These are phyloP conservation scores for Candida broadrunensis DNA, from an alignment of 805 yeast genomes.

Conservation along the genomic window DNA sequence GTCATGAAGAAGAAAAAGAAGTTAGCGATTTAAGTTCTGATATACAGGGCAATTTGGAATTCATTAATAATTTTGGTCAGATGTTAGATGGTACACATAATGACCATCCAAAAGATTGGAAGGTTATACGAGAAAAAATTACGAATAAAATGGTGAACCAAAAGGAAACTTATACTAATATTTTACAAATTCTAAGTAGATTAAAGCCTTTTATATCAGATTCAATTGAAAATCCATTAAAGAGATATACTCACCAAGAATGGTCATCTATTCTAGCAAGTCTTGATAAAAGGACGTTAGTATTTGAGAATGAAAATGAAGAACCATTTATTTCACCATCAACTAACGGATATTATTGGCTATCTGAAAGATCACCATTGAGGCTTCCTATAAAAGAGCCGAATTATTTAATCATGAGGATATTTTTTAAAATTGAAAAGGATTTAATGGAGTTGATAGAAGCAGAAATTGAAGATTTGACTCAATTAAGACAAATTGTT, in stretches of 20 bases:
- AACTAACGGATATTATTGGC: constrained; percentile 47
- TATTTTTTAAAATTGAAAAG: constrained; percentile 21
- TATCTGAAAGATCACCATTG: constrained; percentile 64
- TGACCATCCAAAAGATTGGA: constrained; percentile 1
- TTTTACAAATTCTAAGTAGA: constrained; percentile 27
- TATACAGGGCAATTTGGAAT: background rate
- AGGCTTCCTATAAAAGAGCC: constrained; percentile 69
- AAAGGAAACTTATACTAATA: constrained; percentile 12
- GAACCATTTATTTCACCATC: background rate
- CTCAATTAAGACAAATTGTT: background rate
- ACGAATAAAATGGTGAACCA: constrained; percentile 7
- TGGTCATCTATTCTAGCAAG: constrained; percentile 44
- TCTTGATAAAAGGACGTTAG: background rate
- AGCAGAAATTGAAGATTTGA: constrained; percentile 5
- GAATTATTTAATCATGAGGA: constrained; percentile 49
- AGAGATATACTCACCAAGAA: constrained; percentile 46
- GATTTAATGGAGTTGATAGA: constrained; percentile 13
- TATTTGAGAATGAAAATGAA: background rate
- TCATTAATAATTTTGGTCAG: background rate
- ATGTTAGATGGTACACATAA: background rate
- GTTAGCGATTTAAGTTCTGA: constrained; percentile 4
- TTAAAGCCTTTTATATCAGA: constrained; percentile 29
- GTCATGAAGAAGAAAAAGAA: constrained; percentile 10
- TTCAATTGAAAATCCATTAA: constrained; percentile 36
- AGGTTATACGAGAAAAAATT: constrained; percentile 1